Base-by-base conservation (phyloP, 768 basidiomycete genomes). In the Boletus reticuloceps region DNA sequence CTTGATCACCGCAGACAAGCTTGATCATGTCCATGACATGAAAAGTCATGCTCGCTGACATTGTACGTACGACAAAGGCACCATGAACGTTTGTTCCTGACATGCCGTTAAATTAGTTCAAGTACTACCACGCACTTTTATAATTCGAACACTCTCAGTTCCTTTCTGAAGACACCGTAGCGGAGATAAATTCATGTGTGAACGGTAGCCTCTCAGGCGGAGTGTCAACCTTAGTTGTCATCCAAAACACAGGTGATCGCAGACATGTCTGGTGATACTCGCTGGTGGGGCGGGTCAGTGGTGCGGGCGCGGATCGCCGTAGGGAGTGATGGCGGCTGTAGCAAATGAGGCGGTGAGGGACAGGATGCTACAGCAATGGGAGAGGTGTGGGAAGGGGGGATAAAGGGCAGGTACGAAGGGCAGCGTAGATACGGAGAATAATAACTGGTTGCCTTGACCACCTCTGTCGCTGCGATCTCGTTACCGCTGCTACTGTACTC, bases 381-480 rank as follows among this genome's bases (percentile, higher is more conserved):
- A 46, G 50, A 51, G 59, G 31, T 25, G 25, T 25, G 25, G 25
- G 25, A 25, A 25, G 45, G 57, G 60, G 44, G 29, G 58, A 60
- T 56, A 60, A 62, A 61, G 62, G 61, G 58, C 49, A 54, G 60
- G 60, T 57, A 55, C 49, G 17, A 37, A 39, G 25, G 4, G n/a
- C 38, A 37, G 13, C 31, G 22, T 38, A 39, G 43, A 42, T 47
- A 57, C 25, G 53, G 17, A 39, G 48, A 27, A 53, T 58, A 54
- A 64, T 60, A 50, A 57, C 45, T 57, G 60, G 79, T 80, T 80
- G 78, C 78, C 79, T 79, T 80, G 79, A 78, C 78, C 77, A 79
- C 79, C 67, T 59, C 60, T 59, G 64, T 67, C 57, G 55, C 48
- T 60, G 64, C 69, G 60, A 71, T 72, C 69, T 69, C 69, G 70